Base-by-base conservation (phyloP, 2,329 filamentous ascomycete species). In the Thielaviopsis euricoi region DNA sequence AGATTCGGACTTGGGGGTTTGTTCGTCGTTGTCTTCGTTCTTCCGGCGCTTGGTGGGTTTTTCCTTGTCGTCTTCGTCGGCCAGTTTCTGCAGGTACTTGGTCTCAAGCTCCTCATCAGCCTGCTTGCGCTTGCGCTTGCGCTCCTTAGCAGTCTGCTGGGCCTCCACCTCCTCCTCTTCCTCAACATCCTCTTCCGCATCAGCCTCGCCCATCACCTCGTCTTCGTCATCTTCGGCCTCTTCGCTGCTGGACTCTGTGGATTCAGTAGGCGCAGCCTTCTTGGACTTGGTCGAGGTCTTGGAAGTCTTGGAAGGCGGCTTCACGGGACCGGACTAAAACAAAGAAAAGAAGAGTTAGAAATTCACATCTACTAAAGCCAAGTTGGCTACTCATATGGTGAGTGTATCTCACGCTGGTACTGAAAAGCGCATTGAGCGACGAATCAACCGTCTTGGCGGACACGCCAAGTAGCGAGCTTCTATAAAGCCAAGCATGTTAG, bases 81-180 rank as follows among this genome's bases (percentile, higher is more conserved):
- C 77, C 29, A 90, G 69, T 62, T 82, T 82, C 58, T 78, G 73
- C 71, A 91, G 73, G 64, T 90, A 89, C 55, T 78, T 80, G 58
- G 76, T 78, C 66, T 89, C 86, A 1, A 89, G 70, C 58, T 87
- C 81, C 23, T 87, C 83, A 59, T 85, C 78, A 12, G 84, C 79
- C 33, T 85, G 77, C 58, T 75, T 82, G 59, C 84, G 76, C 71
- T 86, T 87, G 61, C 83, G 76, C 68, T 86, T 86, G 29, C 78
- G 74, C 10, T 80, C 75, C 58, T 76, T 74, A 70, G 66, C 64
- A 64, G 69, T 65, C 69, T 58, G 70, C 69, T 62, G 73, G 68
- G 40, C 68, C 56, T 53, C 37, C 7, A 69, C 69, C 58, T 75
- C 66, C 13, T 65, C 67, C 5, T 67, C 66, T 7, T 63, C 63